Conservation (phyloP, 78 protist genomes). For the Abeoforma whisleri region DNA sequence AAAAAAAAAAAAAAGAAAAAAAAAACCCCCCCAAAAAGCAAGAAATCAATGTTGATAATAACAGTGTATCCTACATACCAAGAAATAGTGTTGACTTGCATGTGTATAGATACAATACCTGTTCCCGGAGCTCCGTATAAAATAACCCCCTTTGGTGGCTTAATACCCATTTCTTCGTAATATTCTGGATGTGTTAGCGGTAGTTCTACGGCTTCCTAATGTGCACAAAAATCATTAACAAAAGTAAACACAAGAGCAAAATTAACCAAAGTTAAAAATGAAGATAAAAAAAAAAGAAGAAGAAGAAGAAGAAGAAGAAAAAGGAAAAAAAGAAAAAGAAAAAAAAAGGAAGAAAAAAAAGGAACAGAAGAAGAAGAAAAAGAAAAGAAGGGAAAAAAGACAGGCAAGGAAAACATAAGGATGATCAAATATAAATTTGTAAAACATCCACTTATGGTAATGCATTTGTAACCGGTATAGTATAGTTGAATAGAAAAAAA, state of each 20-base stretch:
- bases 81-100: neutral
- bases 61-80: neutral
- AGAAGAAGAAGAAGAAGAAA: neutral
- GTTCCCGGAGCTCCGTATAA: slow-evolving; percentile 98
- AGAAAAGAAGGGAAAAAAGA: too few species aligned
- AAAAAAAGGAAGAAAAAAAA: neutral
- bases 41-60: neutral
- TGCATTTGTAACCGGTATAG: too few species aligned
- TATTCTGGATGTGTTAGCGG: slow-evolving; percentile 98
- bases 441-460: too few species aligned
- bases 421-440: too few species aligned
- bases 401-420: too few species aligned
- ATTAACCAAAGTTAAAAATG: slow-evolving; percentile 2
- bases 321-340: neutral
- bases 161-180: slow-evolving; percentile 97
- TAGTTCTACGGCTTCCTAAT: slow-evolving; percentile 92
- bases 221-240: neutral
- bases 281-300: neutral
- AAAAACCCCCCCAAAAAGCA: neutral
- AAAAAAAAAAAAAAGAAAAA: neutral
- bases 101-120: slow-evolving; percentile 13
- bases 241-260: neutral
- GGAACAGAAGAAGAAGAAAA: too few species aligned
- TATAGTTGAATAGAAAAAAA: too few species aligned
- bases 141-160: slow-evolving; percentile 98